Percentiles rank a stretch among this genome's conserved stretches.
phyloP scores from a whole-genome alignment of 371 early-diverging fungal genomes.

The Umbelopsis sp. region DNA sequence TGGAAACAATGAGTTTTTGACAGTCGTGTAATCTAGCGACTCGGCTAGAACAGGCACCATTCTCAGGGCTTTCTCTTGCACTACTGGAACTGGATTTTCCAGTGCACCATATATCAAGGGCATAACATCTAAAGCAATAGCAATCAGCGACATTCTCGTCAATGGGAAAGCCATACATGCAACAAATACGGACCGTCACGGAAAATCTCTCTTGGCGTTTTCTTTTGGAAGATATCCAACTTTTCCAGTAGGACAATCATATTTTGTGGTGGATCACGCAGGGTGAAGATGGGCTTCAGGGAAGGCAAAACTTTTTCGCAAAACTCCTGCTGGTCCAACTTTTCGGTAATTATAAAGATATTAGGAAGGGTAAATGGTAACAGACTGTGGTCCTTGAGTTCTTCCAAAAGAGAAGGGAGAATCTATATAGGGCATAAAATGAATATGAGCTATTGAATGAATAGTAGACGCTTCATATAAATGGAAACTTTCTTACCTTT shows the following conservation, averaged over 20 bases:
- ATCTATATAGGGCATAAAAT: constrained; percentile 42
- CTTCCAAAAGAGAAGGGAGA: constrained; percentile 71
- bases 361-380: constrained; percentile 78
- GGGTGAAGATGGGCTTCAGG: constrained; percentile 64
- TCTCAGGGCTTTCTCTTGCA: constrained; percentile 81
- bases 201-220: constrained; percentile 63
- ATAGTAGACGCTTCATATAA: background rate
- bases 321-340: constrained; percentile 68
- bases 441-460: background rate
- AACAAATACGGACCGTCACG: constrained; percentile 48
- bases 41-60: constrained; percentile 66
- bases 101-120: constrained; percentile 76
- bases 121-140: constrained; percentile 60
- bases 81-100: constrained; percentile 59
- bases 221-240: constrained; percentile 63
- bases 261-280: constrained; percentile 67
- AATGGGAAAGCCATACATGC: too few relatives aligned
- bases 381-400: constrained; percentile 73
- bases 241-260: constrained; percentile 69
- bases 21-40: constrained; percentile 69
- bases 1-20: constrained; percentile 75
- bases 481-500: constrained; percentile 47
- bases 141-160: background rate
- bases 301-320: constrained; percentile 63
- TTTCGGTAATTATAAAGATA: constrained; percentile 68